These are phyloP conservation scores for Sonneratia caseolaris DNA, from an alignment of 345 rosid species.

Conservation along the genomic window DNA sequence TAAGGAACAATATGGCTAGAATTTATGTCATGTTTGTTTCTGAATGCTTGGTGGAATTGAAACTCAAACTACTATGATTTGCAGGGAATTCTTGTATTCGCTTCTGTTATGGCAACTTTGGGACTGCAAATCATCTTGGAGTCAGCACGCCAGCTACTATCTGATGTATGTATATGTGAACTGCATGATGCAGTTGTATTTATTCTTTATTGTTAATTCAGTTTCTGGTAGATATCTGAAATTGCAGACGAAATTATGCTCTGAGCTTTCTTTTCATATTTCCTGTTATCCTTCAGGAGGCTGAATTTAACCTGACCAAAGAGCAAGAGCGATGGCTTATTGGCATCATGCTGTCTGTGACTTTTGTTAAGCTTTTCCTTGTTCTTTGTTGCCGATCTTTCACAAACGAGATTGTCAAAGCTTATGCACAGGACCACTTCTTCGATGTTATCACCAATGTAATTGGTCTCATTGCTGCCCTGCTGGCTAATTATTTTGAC, in stretches of 20 bases:
- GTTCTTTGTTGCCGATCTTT: constrained; percentile 73
- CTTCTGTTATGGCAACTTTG: constrained; percentile 98
- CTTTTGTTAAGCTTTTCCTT: constrained; percentile 65
- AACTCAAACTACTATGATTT: constrained; percentile 6
- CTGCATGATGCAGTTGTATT: not conserved
- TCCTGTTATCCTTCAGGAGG: constrained; percentile 37
- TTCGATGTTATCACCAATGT: constrained; percentile 89
- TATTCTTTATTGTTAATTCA: not conserved
- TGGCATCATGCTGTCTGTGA: constrained; percentile 92
- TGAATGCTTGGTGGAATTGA: not conserved
- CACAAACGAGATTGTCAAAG: constrained; percentile 83
- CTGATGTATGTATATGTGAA: constrained; percentile 27
- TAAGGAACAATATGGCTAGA: not conserved
- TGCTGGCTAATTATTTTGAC: constrained; percentile 75
- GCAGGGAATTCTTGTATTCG: constrained; percentile 98
- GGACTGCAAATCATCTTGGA: constrained; percentile 97
- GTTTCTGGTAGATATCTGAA: not conserved
- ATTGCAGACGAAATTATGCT: not conserved
- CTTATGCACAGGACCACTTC: constrained; percentile 97
- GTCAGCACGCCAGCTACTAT: constrained; percentile 59
- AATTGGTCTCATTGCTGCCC: constrained; percentile 88
- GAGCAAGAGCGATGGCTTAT: constrained; percentile 87
- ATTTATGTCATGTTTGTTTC: not conserved
- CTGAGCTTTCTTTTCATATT: constrained; percentile 7
- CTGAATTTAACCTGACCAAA: constrained; percentile 45